These are phyloP conservation scores for Nicotiana tabacum DNA, from an alignment of 257 asterid species.

Conservation along the genomic window DNA sequence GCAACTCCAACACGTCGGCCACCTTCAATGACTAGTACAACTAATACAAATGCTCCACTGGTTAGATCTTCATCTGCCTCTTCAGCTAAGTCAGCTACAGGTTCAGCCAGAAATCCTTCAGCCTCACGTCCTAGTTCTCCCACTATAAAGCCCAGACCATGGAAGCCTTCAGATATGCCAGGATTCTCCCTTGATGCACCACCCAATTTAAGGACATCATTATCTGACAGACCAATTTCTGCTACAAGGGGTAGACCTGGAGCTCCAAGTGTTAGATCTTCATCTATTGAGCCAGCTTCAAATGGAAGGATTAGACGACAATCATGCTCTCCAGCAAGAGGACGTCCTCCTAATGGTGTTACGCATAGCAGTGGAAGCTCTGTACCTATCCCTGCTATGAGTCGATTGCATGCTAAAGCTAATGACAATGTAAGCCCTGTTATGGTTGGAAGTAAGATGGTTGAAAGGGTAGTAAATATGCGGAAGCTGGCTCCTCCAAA, in stretches of 20 bases:
- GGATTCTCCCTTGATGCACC: constrained; percentile 93
- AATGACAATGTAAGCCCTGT: constrained; percentile 81
- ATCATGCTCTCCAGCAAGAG: constrained; percentile 90
- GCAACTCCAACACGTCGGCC: constrained; percentile 85
- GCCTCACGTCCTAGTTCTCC: constrained; percentile 76
- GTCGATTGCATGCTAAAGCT: constrained; percentile 83
- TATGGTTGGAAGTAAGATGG: constrained; percentile 83
- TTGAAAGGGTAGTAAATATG: constrained; percentile 91
- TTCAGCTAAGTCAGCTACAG: constrained; percentile 38
- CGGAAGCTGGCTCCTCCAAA: constrained; percentile 84
- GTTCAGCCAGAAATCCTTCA: constrained; percentile 39
- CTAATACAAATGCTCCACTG: constrained; percentile 32
- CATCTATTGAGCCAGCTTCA: constrained; percentile 70
- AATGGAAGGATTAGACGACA: constrained; percentile 84
- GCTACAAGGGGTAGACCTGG: constrained; percentile 95
- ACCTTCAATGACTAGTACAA: constrained; percentile 27
- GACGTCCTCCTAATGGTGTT: constrained; percentile 79
- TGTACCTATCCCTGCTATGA: constrained; percentile 59
- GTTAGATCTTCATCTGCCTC: constrained; percentile 46
- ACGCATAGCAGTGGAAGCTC: constrained; percentile 76
- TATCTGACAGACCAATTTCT: constrained; percentile 83
- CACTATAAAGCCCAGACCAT: constrained; percentile 66
- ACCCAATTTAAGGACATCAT: constrained; percentile 81
- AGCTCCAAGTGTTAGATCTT: constrained; percentile 64
- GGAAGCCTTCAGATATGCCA: constrained; percentile 99